Evolutionary conservation across 441 rosid genomes (phyloP), one percentile per base, ranked within the genome.

Genomic region (Dalechampia spathulata): DNA sequence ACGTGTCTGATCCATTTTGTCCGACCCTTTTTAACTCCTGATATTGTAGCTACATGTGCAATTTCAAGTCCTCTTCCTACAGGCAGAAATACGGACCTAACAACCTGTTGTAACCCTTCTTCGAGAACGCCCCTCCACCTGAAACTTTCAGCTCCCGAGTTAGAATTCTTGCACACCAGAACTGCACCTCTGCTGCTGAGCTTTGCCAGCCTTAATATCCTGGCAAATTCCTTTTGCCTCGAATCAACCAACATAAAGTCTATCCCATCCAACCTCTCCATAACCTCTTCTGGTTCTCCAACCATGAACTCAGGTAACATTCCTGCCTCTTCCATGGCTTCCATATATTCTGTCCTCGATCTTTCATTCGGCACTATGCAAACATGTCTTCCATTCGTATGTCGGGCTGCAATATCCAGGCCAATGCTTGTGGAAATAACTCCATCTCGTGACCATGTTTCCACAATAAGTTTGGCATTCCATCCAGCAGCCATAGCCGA

Each of bases 401-500:
- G 90, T 28, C 70, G 67, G 47, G 78, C 69, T 0, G 99, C 99
- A 21, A 86, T 63, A 21, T 78, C 84, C 17, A 92, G 72, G 4
- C 99, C 99, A 4, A 85, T 20, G 72, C 96, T 92, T 40, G 85
- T 75, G 6, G 83, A 76, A 23, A 75, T 63, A 4, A 70, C 70
- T 15, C 89, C 94, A 1, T 92, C 90, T 26, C 67, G 68, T 9
- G 85, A 80, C 98, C 99, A 92, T 17, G 99, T 83, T 64, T 92
- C 99, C 42, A 89, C 82, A 0, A 84, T 75, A 36, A 86, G 67
- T 34, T 54, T 72, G n/a, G 96, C 81, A 58, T 83, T 79, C 98
- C 98, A 88, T 30, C 98, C 98, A 0, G 96, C 98, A 0, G 96
- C 94, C 96, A 80, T 88, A 26, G 98, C 96, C 2, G 96, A 75